Evolutionary conservation across 2,329 filamentous ascomycete species (phyloP).

Genomic region (Calonectria leucothoes): DNA sequence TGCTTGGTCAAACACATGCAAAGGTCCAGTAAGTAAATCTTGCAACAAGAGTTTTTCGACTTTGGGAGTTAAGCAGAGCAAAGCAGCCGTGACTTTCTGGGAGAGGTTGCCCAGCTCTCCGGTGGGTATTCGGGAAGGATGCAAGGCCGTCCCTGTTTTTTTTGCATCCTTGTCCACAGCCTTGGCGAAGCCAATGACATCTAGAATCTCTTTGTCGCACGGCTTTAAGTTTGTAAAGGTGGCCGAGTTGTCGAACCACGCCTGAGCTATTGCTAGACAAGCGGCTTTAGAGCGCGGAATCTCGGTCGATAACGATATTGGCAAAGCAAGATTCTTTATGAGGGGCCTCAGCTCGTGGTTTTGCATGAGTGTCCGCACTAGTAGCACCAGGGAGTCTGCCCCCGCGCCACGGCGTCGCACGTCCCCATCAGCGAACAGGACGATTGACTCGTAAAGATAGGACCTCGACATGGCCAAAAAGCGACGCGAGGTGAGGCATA

Average conservation of each 20-base stretch:
- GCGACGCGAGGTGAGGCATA: conserved; percentile 16
- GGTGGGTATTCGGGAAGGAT: not conserved
- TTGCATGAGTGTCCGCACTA: conserved; percentile 6
- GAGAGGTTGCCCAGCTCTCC: not conserved
- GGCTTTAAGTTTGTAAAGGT: not conserved
- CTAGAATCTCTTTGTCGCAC: not conserved
- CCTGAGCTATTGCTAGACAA: not conserved
- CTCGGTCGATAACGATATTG: not conserved
- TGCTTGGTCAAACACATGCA: not conserved
- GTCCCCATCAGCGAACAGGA: not conserved
- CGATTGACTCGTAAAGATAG: conserved; percentile 13
- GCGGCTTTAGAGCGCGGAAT: not conserved
- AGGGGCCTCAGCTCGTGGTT: conserved; percentile 14
- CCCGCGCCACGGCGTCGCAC: not conserved
- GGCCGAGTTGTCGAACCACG: not conserved
- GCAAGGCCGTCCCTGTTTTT: not conserved
- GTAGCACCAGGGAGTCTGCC: not conserved
- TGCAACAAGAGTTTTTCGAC: not conserved
- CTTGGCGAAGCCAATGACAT: not conserved
- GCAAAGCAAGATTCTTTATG: conserved; percentile 5
- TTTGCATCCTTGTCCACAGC: not conserved
- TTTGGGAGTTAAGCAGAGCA: not conserved
- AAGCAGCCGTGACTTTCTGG: not conserved
- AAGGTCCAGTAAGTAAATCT: not conserved
- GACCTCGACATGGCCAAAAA: conserved; percentile 9